Evolutionary conservation across 1,284 basidiomycete genomes (phyloP), one percentile per base, ranked within the genome.

Genomic region (Boletellus dicymbophilus): DNA sequence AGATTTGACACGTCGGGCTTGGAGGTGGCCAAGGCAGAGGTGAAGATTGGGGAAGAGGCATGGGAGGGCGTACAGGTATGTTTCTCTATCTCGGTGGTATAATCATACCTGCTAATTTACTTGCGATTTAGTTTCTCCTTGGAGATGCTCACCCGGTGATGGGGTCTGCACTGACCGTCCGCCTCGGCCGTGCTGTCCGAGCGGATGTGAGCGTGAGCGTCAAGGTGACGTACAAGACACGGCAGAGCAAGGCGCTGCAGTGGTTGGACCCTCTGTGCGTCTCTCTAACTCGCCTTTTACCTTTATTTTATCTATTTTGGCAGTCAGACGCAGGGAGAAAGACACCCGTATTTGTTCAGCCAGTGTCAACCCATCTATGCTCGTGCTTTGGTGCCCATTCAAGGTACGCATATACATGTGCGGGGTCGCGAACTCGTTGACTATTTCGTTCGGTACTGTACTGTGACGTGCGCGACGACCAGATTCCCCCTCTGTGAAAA

Each of bases 351-450:
- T 73, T 74, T 98, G 31, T 98, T 97, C 77, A 95, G 91, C 51
- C 95, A 98, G 70, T 93, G 90, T 65, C 95, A 98, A 68, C 93
- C 95, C 18, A 95, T 94, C 60, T 93, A 95, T 64, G 88, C 88
- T 10, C 81, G 93, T 42, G 80, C 88, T 1, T 70, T 97, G 45
- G 80, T 88, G 0, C 94, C 94, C 0, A 70, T 90, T 42, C 92
- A 95, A 80, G 90, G 90, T 79, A 40, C 40, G 65, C 58, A 15
- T 26, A n/a, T n/a, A n/a, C n/a, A n/a, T n/a, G n/a, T n/a, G n/a
- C n/a, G n/a, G n/a, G n/a, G n/a, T n/a, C n/a, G n/a, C n/a, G n/a
- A n/a, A n/a, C n/a, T n/a, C n/a, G n/a, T n/a, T n/a, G n/a, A n/a
- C n/a, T n/a, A n/a, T n/a, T n/a, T n/a, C n/a, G n/a, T n/a, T n/a